A percentile compares a stretch with the other conserved stretches of the same genome.
Conservation (phyloP, 108 stramenopile species). For the Conticribra weissflogii region DNA sequence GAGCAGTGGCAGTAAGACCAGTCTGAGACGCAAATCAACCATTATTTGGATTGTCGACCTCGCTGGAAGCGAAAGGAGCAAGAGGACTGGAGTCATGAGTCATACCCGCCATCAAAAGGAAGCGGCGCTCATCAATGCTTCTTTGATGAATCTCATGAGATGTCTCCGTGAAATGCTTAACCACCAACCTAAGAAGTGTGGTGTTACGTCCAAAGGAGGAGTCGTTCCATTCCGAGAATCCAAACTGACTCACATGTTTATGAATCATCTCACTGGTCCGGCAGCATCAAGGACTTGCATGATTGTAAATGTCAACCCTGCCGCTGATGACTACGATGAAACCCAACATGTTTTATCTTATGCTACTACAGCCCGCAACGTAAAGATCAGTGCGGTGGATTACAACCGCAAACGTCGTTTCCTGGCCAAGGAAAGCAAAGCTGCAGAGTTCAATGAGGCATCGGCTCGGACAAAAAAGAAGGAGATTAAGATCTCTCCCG, state of each 20-base stretch:
- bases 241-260: conserved; percentile 97
- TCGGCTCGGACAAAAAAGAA: conserved; percentile 25
- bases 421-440: conserved; percentile 53
- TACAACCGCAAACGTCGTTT: conserved; percentile 55
- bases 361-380: conserved; percentile 76
- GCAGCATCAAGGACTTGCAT: conserved; percentile 80
- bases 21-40: conserved; percentile 36
- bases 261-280: conserved; percentile 85
- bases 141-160: conserved; percentile 96
- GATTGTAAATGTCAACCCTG: conserved; percentile 94
- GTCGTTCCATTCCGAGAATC: conserved; percentile 96
- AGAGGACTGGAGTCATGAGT: conserved; percentile 73
- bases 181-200: conserved; percentile 49
- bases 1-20: conserved; percentile 23
- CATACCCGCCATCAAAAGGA: conserved; percentile 89
- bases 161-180: conserved; percentile 90
- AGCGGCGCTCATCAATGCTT: conserved; percentile 93
- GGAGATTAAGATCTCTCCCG: conserved; percentile 16
- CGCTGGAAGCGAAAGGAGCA: conserved; percentile 95
- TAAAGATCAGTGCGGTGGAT: conserved; percentile 66
- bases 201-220: conserved; percentile 46
- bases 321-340: conserved; percentile 89
- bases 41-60: conserved; percentile 96
- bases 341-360: conserved; percentile 91
- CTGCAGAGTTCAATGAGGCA: too few species aligned